Evolutionary conservation across 305 asterid genomes (phyloP).

Genomic region (Plantago rigida): DNA sequence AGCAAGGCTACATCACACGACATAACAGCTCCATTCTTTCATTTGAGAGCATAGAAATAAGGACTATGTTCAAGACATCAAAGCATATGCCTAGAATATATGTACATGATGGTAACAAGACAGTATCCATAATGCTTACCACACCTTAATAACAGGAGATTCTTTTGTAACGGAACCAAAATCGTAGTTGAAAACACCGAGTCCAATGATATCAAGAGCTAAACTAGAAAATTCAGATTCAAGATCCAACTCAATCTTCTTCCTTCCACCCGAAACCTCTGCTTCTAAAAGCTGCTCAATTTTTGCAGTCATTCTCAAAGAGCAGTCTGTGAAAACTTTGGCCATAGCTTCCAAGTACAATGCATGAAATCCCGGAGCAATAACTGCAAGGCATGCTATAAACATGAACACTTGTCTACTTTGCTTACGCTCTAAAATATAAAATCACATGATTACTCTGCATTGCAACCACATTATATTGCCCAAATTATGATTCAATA

Average conservation of each 20-base stretch:
- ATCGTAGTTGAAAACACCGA: constrained; percentile 83
- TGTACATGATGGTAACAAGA: too few species aligned
- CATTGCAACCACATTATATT: too few species aligned
- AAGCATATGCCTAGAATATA: too few species aligned
- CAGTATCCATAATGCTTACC: not conserved
- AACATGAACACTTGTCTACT: not conserved
- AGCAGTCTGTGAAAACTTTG: constrained; percentile 70
- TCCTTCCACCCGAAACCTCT: constrained; percentile 44
- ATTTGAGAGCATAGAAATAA: too few species aligned
- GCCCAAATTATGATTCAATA: too few species aligned
- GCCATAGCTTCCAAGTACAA: constrained; percentile 93
- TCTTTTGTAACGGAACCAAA: constrained; percentile 90
- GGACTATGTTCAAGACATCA: too few species aligned
- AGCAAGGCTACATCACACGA: not conserved
- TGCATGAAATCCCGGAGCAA: constrained; percentile 84
- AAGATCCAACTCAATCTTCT: constrained; percentile 60
- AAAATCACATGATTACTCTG: too few species aligned
- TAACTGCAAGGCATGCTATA: constrained; percentile 46
- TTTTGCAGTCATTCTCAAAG: constrained; percentile 55
- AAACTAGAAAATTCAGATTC: constrained; percentile 89
- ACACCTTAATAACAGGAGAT: constrained; percentile 90
- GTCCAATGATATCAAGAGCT: constrained; percentile 91
- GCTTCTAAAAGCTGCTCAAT: constrained; percentile 56
- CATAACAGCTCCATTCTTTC: too few species aligned
- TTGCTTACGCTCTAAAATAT: too few species aligned